Evolutionary conservation across 352 stramenopile genomes (phyloP).

Genomic region (Nothophytophthora sp.): DNA sequence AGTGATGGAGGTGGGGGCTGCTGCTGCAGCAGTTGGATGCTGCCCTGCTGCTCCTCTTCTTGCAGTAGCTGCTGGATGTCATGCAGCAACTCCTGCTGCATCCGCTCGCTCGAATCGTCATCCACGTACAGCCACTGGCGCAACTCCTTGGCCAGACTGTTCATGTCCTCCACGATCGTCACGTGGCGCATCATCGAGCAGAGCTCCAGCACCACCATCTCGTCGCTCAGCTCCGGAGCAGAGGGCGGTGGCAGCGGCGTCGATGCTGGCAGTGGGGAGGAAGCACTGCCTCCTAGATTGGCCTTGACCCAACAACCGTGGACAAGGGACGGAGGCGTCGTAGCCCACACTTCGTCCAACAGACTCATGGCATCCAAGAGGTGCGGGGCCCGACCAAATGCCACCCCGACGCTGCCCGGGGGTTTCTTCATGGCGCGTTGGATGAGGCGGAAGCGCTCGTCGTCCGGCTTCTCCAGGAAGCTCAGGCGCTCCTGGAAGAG

Average conservation of each 20-base stretch:
- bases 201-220: constrained; percentile 37
- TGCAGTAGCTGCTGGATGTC: constrained; percentile 44
- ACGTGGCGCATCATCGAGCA: constrained; percentile 37
- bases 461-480: constrained; percentile 37
- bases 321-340: constrained; percentile 23
- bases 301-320: constrained; percentile 35
- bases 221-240: constrained; percentile 26
- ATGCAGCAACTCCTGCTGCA: constrained; percentile 49
- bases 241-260: background rate
- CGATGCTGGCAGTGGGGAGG: background rate
- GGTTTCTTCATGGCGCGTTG: constrained; percentile 46
- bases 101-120: constrained; percentile 49
- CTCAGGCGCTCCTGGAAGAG: constrained; percentile 48
- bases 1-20: too few species aligned
- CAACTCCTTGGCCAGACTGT: constrained; percentile 37
- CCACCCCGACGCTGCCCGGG: constrained; percentile 27
- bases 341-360: constrained; percentile 40
- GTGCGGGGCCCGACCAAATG: constrained; percentile 38
- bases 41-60: constrained; percentile 34
- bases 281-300: constrained; percentile 15
- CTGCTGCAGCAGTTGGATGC: constrained; percentile 3
- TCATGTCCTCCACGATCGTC: constrained; percentile 26
- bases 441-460: constrained; percentile 41
- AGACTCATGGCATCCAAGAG: constrained; percentile 47
- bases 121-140: constrained; percentile 41